Conservation (phyloP, 257 asterid species). For the Solanum tacnaense region DNA sequence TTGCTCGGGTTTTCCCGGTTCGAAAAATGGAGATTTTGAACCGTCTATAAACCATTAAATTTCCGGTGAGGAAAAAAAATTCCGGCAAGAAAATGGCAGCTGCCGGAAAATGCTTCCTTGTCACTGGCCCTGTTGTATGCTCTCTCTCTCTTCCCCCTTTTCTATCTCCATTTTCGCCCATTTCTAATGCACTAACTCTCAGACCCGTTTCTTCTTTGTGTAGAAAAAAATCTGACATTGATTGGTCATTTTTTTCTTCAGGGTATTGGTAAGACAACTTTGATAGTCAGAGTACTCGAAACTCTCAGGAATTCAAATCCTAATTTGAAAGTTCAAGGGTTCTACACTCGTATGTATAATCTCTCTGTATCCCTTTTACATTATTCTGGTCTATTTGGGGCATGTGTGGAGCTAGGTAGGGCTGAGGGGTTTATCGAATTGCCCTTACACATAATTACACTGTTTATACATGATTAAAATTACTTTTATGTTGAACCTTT, state of each 20-base stretch:
- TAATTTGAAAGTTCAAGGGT: conserved; percentile 63
- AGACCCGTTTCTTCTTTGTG: not conserved
- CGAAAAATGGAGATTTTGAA: not conserved
- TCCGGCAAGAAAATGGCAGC: conserved; percentile 26
- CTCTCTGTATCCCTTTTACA: not conserved
- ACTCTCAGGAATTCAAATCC: conserved; percentile 47
- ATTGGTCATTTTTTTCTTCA: conserved; percentile 1
- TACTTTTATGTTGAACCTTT: not conserved
- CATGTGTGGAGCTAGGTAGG: not conserved
- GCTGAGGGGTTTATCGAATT: not conserved
- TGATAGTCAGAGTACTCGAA: conserved; percentile 57
- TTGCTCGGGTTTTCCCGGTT: not conserved
- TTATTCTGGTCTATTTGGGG: not conserved
- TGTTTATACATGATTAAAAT: not conserved
- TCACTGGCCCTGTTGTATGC: conserved; percentile 62
- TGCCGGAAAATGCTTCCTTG: conserved; percentile 56
- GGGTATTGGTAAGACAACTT: conserved; percentile 89
- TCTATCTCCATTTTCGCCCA: not conserved
- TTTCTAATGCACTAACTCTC: not conserved
- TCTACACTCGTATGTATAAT: conserved; percentile 54
- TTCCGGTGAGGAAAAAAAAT: not conserved
- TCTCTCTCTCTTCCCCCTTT: not conserved
- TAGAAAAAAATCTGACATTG: not conserved
- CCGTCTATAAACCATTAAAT: not conserved
- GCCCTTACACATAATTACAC: not conserved